Conservation (phyloP, 495 filamentous ascomycete species). For the Parachaetomium inaequale region DNA sequence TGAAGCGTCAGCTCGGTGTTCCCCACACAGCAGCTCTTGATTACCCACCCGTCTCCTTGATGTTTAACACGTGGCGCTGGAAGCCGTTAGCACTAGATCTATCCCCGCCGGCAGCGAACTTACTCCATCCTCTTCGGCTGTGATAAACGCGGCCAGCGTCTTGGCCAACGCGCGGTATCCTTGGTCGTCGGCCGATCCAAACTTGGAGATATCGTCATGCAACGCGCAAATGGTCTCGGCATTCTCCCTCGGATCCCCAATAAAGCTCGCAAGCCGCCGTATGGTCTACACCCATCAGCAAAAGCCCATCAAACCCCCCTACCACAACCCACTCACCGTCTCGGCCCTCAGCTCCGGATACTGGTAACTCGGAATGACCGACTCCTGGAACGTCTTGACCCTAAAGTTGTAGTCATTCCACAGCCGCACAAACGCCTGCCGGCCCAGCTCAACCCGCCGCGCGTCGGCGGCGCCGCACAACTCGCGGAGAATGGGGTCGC, state of each 20-base stretch:
- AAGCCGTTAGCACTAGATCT: background rate
- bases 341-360: slow-evolving; percentile 23
- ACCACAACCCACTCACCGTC: slow-evolving; percentile 16
- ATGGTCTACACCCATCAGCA: slow-evolving; percentile 21
- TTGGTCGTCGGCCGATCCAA: slow-evolving; percentile 29
- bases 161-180: slow-evolving; percentile 28
- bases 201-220: slow-evolving; percentile 34
- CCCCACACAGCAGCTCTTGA: background rate
- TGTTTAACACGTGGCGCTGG: slow-evolving; percentile 25
- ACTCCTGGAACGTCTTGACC: slow-evolving; percentile 41
- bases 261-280: slow-evolving; percentile 31
- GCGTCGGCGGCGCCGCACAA: slow-evolving; percentile 31
- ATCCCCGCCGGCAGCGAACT: background rate
- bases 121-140: slow-evolving; percentile 25
- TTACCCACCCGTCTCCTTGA: slow-evolving; percentile 25
- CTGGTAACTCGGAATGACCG: slow-evolving; percentile 21
- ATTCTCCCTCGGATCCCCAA: slow-evolving; percentile 34
- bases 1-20: background rate
- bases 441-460: slow-evolving; percentile 25
- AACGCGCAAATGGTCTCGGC: slow-evolving; percentile 31
- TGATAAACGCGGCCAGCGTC: slow-evolving; percentile 19
- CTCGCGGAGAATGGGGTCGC: slow-evolving; percentile 28
- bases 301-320: too few relatives aligned
- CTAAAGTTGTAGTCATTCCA: slow-evolving; percentile 38
- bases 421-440: slow-evolving; percentile 29